Evolutionary conservation across 2,329 filamentous ascomycete species (phyloP), one percentile per base, ranked within the genome.

Genomic region (Proliferodiscus dingleyae): DNA sequence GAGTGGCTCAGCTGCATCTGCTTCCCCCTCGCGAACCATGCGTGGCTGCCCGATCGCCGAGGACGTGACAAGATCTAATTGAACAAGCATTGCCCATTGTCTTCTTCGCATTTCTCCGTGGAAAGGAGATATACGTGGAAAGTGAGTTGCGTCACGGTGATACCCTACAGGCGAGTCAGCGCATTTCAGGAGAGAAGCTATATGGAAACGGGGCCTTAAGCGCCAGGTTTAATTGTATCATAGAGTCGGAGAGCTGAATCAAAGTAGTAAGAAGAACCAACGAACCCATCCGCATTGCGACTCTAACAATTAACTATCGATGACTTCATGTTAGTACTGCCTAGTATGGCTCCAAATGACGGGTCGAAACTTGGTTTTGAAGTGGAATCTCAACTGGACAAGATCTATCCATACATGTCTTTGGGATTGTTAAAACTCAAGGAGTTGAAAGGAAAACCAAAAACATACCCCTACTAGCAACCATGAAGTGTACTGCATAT

Each of bases 11-110:
- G 70, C 66, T 0, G 79, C 81, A 55, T 86, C 82, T 34, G 72
- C 75, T 49, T 85, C 80, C 24, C 78, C 73, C 19, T 73, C 71
- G 49, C 78, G 72, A 38, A 85, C 71, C 77, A 85, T 80, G 56
- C 74, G 74, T 2, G 83, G 82, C 41, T 86, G 67, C 1, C 82
- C 82, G 49, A 83, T 71, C 58, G 85, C 80, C 56, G 81, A 83
- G 1, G 79, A 76, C 19, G 83, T 79, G 3, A 85, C 61, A 2
- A 81, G 62, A 58, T 86, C 83, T 29, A 83, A 70, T 55, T 82
- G 77, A 19, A 70, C 63, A 7, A 70, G 69, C 50, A 77, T 65
- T 45, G 72, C 71, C 76, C 76, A 78, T 56, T 73, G 62, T 47
- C 81, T 69, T 23, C 80, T 70, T 50, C 81, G 71, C 78, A 85